Percentiles rank a stretch among this genome's conserved stretches.
These are phyloP conservation scores for Diddensiella transvaalensis DNA, from an alignment of 805 yeast genomes.

Conservation along the genomic window DNA sequence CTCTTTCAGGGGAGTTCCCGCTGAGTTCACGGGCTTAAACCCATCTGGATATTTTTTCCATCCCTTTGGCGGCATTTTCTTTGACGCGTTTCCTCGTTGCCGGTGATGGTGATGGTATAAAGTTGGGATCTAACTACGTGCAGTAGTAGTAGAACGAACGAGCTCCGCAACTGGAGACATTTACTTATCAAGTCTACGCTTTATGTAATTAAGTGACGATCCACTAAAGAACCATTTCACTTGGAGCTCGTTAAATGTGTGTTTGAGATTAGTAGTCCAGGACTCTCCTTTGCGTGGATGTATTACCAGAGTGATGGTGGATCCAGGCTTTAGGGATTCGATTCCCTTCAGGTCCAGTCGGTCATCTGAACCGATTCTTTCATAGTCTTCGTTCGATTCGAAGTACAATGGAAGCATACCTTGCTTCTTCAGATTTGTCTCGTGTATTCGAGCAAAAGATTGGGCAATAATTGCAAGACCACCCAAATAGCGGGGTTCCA, in stretches of 20 bases:
- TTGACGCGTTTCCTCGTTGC: neutral
- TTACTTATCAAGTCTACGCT: no score
- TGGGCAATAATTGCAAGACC: constrained; percentile 96
- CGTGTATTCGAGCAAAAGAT: constrained; percentile 98
- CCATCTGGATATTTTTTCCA: constrained; percentile 76
- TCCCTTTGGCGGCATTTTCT: constrained; percentile 79
- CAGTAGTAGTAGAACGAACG: no score
- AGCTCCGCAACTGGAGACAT: no score
- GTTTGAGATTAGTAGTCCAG: constrained; percentile 90
- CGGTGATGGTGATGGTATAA: no score
- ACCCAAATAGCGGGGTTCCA: constrained; percentile 98
- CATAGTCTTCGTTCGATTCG: constrained; percentile 82
- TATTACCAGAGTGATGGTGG: constrained; percentile 72
- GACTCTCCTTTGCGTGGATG: constrained; percentile 67
- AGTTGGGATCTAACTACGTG: no score
- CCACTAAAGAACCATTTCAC: constrained; percentile 99
- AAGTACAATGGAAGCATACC: constrained; percentile 97
- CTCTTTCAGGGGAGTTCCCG: constrained; percentile 29
- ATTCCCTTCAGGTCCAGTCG: constrained; percentile 83
- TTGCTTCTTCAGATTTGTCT: constrained; percentile 99
- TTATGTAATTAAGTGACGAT: constrained; percentile 97
- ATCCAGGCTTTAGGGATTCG: constrained; percentile 85
- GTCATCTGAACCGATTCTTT: constrained; percentile 87
- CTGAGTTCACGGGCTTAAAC: constrained; percentile 33
- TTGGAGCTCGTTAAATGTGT: constrained; percentile 95